These are phyloP conservation scores for Boletus patriciae DNA, from an alignment of 768 basidiomycete species.

Conservation along the genomic window DNA sequence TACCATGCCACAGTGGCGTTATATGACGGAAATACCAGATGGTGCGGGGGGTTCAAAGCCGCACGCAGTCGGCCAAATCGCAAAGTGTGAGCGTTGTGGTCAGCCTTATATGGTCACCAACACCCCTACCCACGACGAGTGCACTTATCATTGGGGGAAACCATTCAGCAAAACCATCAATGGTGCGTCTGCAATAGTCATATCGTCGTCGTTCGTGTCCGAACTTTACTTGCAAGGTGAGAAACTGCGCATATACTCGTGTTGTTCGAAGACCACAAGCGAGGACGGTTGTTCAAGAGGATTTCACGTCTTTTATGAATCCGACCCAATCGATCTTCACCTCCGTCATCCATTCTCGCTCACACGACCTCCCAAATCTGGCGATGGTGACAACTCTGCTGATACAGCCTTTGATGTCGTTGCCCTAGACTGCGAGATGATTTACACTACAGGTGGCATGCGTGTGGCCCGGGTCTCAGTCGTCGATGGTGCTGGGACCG, in stretches of 20 bases:
- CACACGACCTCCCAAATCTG: conserved; percentile 28
- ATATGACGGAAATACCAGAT: conserved; percentile 64
- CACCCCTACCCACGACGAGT: conserved; percentile 57
- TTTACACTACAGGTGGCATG: conserved; percentile 92
- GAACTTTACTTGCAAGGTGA: conserved; percentile 49
- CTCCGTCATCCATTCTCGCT: conserved; percentile 70
- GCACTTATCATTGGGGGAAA: conserved; percentile 83
- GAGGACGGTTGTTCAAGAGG: conserved; percentile 74
- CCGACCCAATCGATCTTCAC: conserved; percentile 63
- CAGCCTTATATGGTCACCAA: conserved; percentile 67
- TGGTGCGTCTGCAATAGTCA: conserved; percentile 45
- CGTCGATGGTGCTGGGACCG: conserved; percentile 70
- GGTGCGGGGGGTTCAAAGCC: conserved; percentile 66
- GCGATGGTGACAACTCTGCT: conserved; percentile 1
- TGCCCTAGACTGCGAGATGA: conserved; percentile 95
- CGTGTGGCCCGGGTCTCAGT: conserved; percentile 89
- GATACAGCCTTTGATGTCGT: conserved; percentile 67
- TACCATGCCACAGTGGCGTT: conserved; percentile 66
- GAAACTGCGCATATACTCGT: conserved; percentile 68
- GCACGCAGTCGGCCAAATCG: conserved; percentile 57
- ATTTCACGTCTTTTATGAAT: conserved; percentile 90
- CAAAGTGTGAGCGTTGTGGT: conserved; percentile 79
- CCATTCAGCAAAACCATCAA: conserved; percentile 58
- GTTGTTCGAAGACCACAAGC: conserved; percentile 65
- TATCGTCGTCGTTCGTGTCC: not conserved